Evolutionary conservation across 305 asterid genomes (phyloP).

Genomic region (Fraxinus angustifolia): DNA sequence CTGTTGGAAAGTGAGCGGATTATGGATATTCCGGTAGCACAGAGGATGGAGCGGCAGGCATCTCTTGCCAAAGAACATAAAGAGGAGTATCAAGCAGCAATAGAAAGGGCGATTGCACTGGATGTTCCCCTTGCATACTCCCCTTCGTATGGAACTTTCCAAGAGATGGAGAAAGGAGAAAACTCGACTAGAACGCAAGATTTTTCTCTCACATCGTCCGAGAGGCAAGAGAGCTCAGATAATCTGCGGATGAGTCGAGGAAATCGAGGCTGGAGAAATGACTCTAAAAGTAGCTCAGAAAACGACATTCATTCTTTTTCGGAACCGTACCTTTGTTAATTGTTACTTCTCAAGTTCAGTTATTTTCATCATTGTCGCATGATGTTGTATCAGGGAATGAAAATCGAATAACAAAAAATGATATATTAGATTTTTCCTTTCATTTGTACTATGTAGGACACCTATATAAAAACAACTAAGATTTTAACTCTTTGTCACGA

Average conservation of each 20-base stretch:
- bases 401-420: background rate
- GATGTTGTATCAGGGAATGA: background rate
- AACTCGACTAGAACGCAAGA: conserved; percentile 33
- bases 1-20: conserved; percentile 59
- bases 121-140: conserved; percentile 78
- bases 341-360: background rate
- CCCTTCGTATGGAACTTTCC: conserved; percentile 81
- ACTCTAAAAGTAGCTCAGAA: conserved; percentile 11
- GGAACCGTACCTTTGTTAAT: background rate
- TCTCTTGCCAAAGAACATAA: conserved; percentile 71
- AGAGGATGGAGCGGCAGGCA: conserved; percentile 69
- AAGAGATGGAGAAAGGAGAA: conserved; percentile 46
- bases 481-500: background rate
- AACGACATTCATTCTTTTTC: conserved; percentile 29
- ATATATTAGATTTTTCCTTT: too few relatives aligned
- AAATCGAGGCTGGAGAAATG: conserved; percentile 17
- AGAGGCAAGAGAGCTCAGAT: conserved; percentile 26
- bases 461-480: background rate
- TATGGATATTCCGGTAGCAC: conserved; percentile 66
- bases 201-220: conserved; percentile 19
- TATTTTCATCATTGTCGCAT: background rate
- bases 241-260: conserved; percentile 22
- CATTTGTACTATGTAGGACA: background rate
- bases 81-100: conserved; percentile 75
- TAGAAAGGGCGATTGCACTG: conserved; percentile 73